These are phyloP conservation scores for Paradendryphiella salina DNA, from an alignment of 2,329 filamentous ascomycete species.

Conservation along the genomic window DNA sequence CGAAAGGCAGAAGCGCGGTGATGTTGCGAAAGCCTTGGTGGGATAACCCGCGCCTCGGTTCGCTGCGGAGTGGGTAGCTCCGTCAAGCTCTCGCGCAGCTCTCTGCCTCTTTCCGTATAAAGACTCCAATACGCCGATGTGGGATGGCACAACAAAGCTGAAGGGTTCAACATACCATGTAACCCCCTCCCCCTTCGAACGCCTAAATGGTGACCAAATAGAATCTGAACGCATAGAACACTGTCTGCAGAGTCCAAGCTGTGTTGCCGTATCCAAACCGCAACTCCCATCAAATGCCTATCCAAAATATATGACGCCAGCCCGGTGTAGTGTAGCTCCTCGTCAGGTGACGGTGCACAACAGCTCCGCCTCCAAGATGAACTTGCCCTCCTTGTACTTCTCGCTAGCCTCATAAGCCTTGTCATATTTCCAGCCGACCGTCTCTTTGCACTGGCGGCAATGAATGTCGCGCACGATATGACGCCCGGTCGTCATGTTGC, in stretches of 20 bases:
- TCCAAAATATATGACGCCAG: constrained; percentile 7
- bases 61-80: background rate
- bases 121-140: constrained; percentile 1
- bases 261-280: constrained; percentile 7
- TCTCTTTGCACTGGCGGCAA: constrained; percentile 88
- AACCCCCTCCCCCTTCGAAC: background rate
- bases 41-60: constrained; percentile 1
- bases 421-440: constrained; percentile 98
- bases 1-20: background rate
- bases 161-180: constrained; percentile 6
- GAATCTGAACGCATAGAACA: constrained; percentile 10
- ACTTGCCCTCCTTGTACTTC: constrained; percentile 99
- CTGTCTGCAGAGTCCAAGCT: constrained; percentile 5
- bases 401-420: constrained; percentile 89
- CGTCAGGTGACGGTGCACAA: constrained; percentile 70
- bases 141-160: background rate
- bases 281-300: constrained; percentile 36
- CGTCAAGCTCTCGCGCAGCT: background rate
- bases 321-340: background rate
- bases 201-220: constrained; percentile 8
- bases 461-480: constrained; percentile 93
- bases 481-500: constrained; percentile 95
- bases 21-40: background rate
- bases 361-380: constrained; percentile 89
- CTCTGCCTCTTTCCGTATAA: constrained; percentile 5